Evolutionary conservation across 1,139 yeast genomes (phyloP).

Genomic region (Suhomyces guaymorum): DNA sequence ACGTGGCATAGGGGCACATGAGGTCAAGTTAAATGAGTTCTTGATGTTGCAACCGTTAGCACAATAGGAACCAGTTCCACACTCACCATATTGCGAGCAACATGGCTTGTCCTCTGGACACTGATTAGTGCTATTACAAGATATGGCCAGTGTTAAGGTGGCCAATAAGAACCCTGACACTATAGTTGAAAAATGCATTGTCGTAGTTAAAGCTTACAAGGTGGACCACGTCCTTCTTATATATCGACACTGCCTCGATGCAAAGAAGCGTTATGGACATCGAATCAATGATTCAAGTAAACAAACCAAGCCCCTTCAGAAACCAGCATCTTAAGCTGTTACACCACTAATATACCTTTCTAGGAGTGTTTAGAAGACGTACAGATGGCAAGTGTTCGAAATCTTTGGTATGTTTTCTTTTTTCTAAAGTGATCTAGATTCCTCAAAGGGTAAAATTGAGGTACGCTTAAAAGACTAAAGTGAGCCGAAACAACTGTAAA

Average conservation of each 20-base stretch:
- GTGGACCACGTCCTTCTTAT: not conserved
- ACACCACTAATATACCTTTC: slow-evolving; percentile 4
- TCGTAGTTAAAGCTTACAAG: not conserved
- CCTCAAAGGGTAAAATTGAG: not conserved
- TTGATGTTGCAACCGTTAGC: slow-evolving; percentile 83
- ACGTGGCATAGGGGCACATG: slow-evolving; percentile 68
- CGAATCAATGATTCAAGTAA: slow-evolving; percentile 5
- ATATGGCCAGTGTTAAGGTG: slow-evolving; percentile 17
- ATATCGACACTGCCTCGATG: slow-evolving; percentile 6
- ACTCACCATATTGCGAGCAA: slow-evolving; percentile 77
- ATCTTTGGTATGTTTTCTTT: slow-evolving; percentile 3
- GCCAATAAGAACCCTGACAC: slow-evolving; percentile 13
- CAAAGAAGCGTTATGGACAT: not conserved
- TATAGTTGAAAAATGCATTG: slow-evolving; percentile 7
- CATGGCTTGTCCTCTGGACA: slow-evolving; percentile 80
- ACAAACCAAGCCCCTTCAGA: slow-evolving; percentile 7
- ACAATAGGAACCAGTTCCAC: slow-evolving; percentile 82
- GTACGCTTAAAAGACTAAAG: too few relatives aligned
- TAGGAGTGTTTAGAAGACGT: not conserved
- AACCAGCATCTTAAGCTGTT: not conserved
- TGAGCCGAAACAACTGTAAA: too few relatives aligned
- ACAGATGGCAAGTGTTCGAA: slow-evolving; percentile 2
- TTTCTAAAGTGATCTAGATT: slow-evolving; percentile 1
- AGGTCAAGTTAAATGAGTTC: slow-evolving; percentile 56
- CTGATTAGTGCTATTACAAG: slow-evolving; percentile 47